phyloP scores from a whole-genome alignment of 768 basidiomycete species.

The Leccinellum luteum region DNA sequence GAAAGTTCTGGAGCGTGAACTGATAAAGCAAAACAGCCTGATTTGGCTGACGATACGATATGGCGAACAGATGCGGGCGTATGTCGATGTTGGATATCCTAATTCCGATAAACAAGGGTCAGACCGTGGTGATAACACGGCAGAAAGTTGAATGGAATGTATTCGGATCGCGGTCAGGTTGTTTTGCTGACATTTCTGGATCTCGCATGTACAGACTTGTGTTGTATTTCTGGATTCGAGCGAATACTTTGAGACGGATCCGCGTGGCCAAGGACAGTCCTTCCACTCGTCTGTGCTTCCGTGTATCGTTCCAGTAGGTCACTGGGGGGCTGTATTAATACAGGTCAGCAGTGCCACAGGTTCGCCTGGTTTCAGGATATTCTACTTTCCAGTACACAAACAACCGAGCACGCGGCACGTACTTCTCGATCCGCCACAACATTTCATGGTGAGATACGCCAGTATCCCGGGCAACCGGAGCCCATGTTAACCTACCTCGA shows the following conservation, averaged over 20 bases:
- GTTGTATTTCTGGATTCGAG: background rate
- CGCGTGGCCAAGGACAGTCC: background rate
- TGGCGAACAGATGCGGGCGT: conserved; percentile 54
- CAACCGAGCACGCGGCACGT: background rate
- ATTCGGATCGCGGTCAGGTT: too few relatives aligned
- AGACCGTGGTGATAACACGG: background rate
- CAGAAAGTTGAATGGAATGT: background rate
- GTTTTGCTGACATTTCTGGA: background rate
- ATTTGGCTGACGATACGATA: conserved; percentile 53
- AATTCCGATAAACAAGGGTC: conserved; percentile 6
- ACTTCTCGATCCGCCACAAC: too few relatives aligned
- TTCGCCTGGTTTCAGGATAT: too few relatives aligned
- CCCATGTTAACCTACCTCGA: too few relatives aligned
- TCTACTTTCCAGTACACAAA: background rate
- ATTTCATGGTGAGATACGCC: background rate
- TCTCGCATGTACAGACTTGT: background rate
- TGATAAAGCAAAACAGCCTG: conserved; percentile 35
- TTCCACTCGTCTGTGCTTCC: background rate
- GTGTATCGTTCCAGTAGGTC: too few relatives aligned
- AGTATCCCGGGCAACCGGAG: background rate
- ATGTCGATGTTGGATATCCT: conserved; percentile 56
- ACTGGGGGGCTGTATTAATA: too few relatives aligned
- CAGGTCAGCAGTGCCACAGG: too few relatives aligned
- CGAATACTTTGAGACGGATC: background rate
- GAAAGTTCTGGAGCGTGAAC: background rate